Evolutionary conservation across 805 yeast species (phyloP).

Genomic region (Candida koratica): DNA sequence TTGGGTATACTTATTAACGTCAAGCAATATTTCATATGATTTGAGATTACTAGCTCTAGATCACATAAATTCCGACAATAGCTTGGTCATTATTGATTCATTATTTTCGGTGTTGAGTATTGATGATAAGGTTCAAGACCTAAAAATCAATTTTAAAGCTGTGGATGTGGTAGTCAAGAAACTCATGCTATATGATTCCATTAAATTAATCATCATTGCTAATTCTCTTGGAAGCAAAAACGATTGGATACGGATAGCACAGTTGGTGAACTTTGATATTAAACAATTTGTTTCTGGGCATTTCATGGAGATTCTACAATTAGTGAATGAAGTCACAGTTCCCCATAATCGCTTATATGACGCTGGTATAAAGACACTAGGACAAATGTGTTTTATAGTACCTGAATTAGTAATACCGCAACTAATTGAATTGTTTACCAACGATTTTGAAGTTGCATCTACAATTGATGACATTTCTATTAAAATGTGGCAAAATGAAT

Average conservation of each 20-base stretch:
- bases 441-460: constrained; percentile 41
- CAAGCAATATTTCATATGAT: constrained; percentile 33
- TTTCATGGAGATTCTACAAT: constrained; percentile 20
- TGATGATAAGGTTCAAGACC: neutral
- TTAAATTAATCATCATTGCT: constrained; percentile 25
- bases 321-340: constrained; percentile 7
- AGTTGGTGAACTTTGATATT: constrained; percentile 59
- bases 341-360: constrained; percentile 9
- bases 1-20: constrained; percentile 46
- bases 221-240: constrained; percentile 32
- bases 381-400: constrained; percentile 52
- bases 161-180: constrained; percentile 4
- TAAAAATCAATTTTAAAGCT: constrained; percentile 3
- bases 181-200: constrained; percentile 10
- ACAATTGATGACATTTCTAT: constrained; percentile 48
- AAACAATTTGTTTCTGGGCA: constrained; percentile 44
- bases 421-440: constrained; percentile 39
- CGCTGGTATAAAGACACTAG: constrained; percentile 40
- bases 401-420: constrained; percentile 55
- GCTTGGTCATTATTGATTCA: constrained; percentile 1
- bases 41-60: constrained; percentile 33
- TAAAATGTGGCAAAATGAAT: constrained; percentile 61
- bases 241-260: constrained; percentile 78
- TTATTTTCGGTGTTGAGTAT: neutral
- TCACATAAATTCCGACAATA: constrained; percentile 20